Evolutionary conservation across 2,329 filamentous ascomycete genomes (phyloP), one percentile per base, ranked within the genome.

Genomic region (Curvularia sp.): DNA sequence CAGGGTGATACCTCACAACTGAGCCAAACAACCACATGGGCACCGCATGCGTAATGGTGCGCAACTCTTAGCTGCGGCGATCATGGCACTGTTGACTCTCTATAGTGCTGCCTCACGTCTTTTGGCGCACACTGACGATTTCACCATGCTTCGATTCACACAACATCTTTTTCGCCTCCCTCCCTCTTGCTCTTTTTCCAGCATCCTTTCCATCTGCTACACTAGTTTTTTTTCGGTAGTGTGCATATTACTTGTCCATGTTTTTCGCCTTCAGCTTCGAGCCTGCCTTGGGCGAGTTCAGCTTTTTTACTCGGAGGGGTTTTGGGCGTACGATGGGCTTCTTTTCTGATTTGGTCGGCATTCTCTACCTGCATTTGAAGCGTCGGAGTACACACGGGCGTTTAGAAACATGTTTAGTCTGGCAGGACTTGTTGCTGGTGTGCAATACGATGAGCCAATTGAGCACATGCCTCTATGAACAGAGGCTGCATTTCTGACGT

Each of bases 1-100:
- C 55, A 73, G 72, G 68, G 67, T 67, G 61, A 77, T 77, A 56
- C 68, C 70, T n/a, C 63, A 70, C 49, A 62, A 54, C 60, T 63
- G 63, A 66, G 60, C 51, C 34, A 13, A 30, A n/a, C 15, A n/a
- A 7, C 13, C 7, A 28, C 10, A 38, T 38, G 27, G 32, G 21
- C 45, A 36, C 25, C 38, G 49, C 28, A 32, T 42, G 43, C 36
- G 42, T 32, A 38, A 49, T 27, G 25, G 38, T 45, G 34, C 18
- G 50, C 45, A 32, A 21, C 19, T 34, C n/a, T 8, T 10, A 19
- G 13, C 38, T 12, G 12, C 8, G 18, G 23, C 21, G 10, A 5
- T n/a, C 13, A 8, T 32, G 9, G 13, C 19, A 36, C 30, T 41
- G 34, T 53, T 58, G 46, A 58, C 34, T 23, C 18, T 3, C 8